Percentiles rank a stretch among this genome's conserved stretches.
Conservation (phyloP, 805 yeast genomes). For the Candida ponderosae region DNA sequence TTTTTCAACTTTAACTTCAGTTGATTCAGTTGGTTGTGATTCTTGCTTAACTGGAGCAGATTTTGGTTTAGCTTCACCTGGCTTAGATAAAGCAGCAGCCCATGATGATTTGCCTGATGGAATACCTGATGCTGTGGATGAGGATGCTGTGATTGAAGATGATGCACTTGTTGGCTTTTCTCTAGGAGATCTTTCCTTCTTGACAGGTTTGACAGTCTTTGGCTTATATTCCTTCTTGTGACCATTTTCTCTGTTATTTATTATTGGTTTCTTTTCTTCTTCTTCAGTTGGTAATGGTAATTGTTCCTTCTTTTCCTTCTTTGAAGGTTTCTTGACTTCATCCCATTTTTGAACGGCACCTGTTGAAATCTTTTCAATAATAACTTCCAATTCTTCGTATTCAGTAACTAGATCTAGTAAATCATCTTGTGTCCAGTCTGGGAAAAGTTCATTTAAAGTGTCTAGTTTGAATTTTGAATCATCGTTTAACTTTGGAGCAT, state of each 20-base stretch:
- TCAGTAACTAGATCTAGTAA: constrained; percentile 69
- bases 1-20: neutral
- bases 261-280: constrained; percentile 11
- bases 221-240: constrained; percentile 9
- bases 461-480: constrained; percentile 32
- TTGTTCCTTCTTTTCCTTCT: constrained; percentile 42
- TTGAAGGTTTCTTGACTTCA: constrained; percentile 66
- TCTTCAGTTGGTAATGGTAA: constrained; percentile 11
- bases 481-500: constrained; percentile 18
- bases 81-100: constrained; percentile 20
- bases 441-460: constrained; percentile 77
- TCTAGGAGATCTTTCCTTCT: constrained; percentile 13
- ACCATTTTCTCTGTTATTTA: constrained; percentile 15
- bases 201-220: constrained; percentile 14
- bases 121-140: constrained; percentile 8
- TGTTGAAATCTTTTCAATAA: constrained; percentile 81
- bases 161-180: constrained; percentile 11
- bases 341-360: constrained; percentile 93
- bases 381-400: constrained; percentile 66
- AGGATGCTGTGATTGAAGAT: constrained; percentile 3
- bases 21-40: constrained; percentile 5
- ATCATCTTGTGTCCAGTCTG: constrained; percentile 90
- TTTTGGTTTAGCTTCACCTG: constrained; percentile 9
- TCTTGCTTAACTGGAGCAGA: constrained; percentile 13
- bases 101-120: constrained; percentile 17